These are phyloP conservation scores for Trichoderma asperelloides DNA, from an alignment of 495 filamentous ascomycete species.

Conservation along the genomic window DNA sequence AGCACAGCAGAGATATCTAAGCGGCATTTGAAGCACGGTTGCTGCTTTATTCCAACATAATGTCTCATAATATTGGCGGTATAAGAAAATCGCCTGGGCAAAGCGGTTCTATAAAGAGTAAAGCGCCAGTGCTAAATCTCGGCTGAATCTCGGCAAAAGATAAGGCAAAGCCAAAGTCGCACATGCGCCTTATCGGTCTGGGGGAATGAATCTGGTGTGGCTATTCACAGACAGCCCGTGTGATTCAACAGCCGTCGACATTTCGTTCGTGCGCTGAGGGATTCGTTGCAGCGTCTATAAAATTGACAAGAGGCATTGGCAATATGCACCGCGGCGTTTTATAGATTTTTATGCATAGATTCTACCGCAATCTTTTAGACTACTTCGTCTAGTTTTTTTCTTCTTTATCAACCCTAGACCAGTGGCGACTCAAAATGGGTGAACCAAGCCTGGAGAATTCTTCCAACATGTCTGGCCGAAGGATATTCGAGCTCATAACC, in stretches of 20 bases:
- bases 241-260: background rate
- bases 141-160: background rate
- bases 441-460: background rate
- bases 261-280: background rate
- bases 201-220: background rate
- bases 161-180: background rate
- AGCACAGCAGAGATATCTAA: background rate
- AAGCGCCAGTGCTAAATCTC: background rate
- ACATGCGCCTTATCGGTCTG: too few relatives aligned
- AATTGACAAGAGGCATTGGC: background rate
- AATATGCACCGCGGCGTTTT: background rate
- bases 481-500: constrained; percentile 36
- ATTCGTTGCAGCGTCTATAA: background rate
- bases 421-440: background rate
- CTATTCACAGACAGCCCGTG: background rate
- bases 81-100: too few relatives aligned
- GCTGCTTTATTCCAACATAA: background rate
- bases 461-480: constrained; percentile 12
- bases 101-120: background rate
- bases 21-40: background rate
- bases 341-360: background rate
- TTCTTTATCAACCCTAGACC: background rate
- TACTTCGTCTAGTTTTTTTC: background rate
- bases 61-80: too few relatives aligned
- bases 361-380: background rate